Evolutionary conservation across 148 eudicot genomes (phyloP).

Genomic region (Persicaria tinctoria): DNA sequence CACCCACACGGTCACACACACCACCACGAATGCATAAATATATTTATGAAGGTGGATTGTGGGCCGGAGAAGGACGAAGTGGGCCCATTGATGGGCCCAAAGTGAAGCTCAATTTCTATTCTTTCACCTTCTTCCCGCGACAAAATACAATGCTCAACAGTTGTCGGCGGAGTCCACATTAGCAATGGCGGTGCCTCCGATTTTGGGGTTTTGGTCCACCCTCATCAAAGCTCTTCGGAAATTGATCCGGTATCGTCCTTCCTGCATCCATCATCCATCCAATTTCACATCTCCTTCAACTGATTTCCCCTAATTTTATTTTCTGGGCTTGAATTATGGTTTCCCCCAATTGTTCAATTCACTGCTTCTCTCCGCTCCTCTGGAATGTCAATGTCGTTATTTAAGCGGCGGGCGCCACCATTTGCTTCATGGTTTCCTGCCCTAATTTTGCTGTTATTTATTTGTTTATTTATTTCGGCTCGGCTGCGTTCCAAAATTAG

Average conservation of each 20-base stretch:
- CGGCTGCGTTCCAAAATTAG: background rate
- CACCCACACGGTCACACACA: no score
- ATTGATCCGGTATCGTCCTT: background rate
- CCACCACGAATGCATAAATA: no score
- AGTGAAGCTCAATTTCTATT: background rate
- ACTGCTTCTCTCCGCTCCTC: background rate
- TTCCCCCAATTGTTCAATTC: background rate
- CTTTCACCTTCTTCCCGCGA: background rate
- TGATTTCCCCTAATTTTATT: background rate
- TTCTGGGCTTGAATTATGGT: background rate
- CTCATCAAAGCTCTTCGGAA: background rate
- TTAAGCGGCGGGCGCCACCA: background rate
- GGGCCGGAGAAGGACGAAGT: background rate
- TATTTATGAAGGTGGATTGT: background rate
- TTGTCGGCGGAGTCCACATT: background rate
- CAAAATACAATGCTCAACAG: background rate
- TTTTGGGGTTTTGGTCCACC: constrained; percentile 1
- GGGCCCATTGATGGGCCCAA: background rate
- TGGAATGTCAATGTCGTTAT: background rate
- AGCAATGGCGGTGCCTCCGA: background rate
- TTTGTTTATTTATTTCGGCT: background rate
- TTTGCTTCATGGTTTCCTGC: background rate
- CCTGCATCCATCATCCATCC: background rate
- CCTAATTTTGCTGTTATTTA: background rate
- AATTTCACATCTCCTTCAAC: background rate